Conservation (phyloP, 371 early-diverging fungal genomes). For the Thermomucor indicae-seudaticae region DNA sequence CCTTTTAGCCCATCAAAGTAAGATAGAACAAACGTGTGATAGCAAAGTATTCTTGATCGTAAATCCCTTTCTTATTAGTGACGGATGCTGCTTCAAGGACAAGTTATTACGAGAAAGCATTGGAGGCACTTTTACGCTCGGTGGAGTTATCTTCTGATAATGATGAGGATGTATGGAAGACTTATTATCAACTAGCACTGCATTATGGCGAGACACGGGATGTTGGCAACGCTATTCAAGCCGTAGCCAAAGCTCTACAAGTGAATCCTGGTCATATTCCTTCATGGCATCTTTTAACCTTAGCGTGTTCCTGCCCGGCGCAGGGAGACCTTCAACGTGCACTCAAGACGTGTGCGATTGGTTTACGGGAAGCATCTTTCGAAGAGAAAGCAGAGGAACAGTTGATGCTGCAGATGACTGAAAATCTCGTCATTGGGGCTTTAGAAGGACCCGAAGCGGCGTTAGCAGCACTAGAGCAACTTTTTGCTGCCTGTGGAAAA, state of each 20-base stretch:
- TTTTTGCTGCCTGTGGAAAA: conserved; percentile 60
- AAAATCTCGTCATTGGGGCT: conserved; percentile 13
- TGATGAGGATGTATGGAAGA: conserved; percentile 44
- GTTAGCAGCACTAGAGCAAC: conserved; percentile 44
- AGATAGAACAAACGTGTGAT: background rate
- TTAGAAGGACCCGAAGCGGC: conserved; percentile 50
- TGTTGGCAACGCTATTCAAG: conserved; percentile 53
- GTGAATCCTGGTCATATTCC: conserved; percentile 57
- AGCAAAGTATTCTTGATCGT: too few species aligned
- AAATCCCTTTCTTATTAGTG: background rate
- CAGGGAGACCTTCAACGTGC: conserved; percentile 69
- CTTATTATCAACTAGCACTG: conserved; percentile 72
- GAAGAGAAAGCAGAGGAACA: conserved; percentile 24
- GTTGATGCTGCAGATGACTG: conserved; percentile 20
- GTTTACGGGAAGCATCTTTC: conserved; percentile 1
- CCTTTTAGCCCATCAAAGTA: background rate
- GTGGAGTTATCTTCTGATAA: too few species aligned
- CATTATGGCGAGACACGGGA: conserved; percentile 79
- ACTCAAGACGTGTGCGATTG: conserved; percentile 37
- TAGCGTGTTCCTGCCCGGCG: conserved; percentile 71
- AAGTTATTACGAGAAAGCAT: background rate
- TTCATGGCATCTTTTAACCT: conserved; percentile 84
- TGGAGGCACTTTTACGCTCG: too few species aligned
- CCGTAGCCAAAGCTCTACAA: conserved; percentile 57
- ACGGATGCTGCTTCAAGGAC: background rate